A percentile compares a stretch with the other conserved stretches of the same genome.
Conservation (phyloP, 176 grass and related monocot species). For the Microstegium vimineum region DNA sequence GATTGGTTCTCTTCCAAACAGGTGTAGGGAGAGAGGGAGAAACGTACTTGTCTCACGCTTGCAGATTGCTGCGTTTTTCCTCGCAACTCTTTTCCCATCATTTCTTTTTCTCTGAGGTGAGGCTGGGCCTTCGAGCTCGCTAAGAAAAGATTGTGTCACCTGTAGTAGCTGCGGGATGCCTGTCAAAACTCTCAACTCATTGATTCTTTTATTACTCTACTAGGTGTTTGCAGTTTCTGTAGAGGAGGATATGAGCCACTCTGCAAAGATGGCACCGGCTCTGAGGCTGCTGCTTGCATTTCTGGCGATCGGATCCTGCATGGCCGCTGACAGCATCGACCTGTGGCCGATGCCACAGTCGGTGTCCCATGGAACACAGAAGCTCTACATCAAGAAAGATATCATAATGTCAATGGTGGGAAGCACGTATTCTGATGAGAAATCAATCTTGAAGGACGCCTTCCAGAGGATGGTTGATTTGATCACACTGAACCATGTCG, state of each 20-base stretch:
- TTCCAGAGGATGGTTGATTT: slow-evolving; percentile 66
- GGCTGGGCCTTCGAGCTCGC: neutral
- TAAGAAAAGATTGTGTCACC: neutral
- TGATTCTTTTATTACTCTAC: slow-evolving; percentile 16
- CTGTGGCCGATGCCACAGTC: slow-evolving; percentile 86
- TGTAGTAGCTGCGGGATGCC: neutral
- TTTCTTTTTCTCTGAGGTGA: slow-evolving; percentile 19
- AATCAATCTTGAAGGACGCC: slow-evolving; percentile 73
- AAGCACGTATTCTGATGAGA: slow-evolving; percentile 62
- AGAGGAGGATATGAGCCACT: neutral
- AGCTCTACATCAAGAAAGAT: slow-evolving; percentile 65
- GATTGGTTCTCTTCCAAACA: slow-evolving; percentile 19
- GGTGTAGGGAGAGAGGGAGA: neutral
- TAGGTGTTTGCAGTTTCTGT: neutral
- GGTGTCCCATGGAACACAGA: slow-evolving; percentile 51
- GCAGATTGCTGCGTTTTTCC: slow-evolving; percentile 20
- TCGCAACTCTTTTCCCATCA: neutral
- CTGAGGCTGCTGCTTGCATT: slow-evolving; percentile 48
- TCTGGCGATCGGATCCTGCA: slow-evolving; percentile 38
- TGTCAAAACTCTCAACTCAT: neutral
- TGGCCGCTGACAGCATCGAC: slow-evolving; percentile 40
- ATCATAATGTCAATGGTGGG: slow-evolving; percentile 51
- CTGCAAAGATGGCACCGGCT: slow-evolving; percentile 19
- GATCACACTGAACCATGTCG: slow-evolving; percentile 48
- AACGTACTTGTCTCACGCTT: slow-evolving; percentile 15